phyloP scores from a whole-genome alignment of 2,329 filamentous ascomycete genomes.

The Penicillium vulpinum region DNA sequence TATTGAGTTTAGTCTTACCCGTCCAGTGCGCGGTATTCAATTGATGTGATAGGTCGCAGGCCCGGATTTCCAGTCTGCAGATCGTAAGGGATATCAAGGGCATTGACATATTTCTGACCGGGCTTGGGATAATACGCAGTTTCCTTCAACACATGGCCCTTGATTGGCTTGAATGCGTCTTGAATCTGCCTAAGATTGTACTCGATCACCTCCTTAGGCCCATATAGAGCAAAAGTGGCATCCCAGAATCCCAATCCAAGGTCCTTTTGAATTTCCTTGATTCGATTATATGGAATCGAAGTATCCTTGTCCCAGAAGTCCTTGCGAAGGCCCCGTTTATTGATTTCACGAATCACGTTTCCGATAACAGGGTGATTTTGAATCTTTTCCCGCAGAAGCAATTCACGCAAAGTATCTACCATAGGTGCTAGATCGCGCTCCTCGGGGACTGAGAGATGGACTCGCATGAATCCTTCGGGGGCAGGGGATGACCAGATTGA shows the following conservation, averaged over 20 bases:
- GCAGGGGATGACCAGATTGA: conserved; percentile 9
- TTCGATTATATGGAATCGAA: not conserved
- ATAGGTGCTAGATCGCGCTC: not conserved
- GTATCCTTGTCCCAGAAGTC: not conserved
- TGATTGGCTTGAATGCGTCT: not conserved
- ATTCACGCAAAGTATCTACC: not conserved
- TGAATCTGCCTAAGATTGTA: not conserved
- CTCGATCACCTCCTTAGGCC: not conserved
- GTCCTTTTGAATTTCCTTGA: not conserved
- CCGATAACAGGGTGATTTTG: not conserved
- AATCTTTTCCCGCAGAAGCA: not conserved
- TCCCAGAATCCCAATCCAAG: not conserved
- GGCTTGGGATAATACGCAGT: not conserved
- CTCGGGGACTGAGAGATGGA: not conserved
- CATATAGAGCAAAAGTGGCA: not conserved
- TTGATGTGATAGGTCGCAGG: not conserved
- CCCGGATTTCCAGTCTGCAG: not conserved
- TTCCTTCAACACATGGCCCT: not conserved
- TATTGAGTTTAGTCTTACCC: not conserved
- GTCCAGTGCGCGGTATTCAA: not conserved
- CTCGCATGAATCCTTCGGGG: not conserved
- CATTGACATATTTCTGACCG: not conserved
- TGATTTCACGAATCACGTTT: not conserved
- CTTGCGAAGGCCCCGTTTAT: not conserved
- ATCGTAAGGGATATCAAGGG: not conserved